Percentiles rank a stretch among this genome's conserved stretches.
These are phyloP conservation scores for Pueraria montana DNA, from an alignment of 306 rosid species.

Conservation along the genomic window DNA sequence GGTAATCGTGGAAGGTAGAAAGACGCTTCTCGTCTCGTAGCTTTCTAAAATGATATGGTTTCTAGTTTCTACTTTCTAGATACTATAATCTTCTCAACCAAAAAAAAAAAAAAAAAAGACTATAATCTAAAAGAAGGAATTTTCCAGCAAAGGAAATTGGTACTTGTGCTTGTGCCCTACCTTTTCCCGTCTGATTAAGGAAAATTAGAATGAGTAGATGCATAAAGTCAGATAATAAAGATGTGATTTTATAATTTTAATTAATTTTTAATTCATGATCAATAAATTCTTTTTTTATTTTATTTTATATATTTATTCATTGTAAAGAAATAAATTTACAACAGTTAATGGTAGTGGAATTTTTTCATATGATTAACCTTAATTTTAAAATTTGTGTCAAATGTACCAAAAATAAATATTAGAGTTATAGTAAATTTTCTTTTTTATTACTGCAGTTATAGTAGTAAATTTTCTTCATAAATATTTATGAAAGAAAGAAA, in stretches of 20 bases:
- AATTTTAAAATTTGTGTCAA: too few species aligned
- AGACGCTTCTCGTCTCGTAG: background rate
- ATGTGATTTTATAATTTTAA: background rate
- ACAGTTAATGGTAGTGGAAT: too few species aligned
- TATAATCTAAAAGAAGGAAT: background rate
- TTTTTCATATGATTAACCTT: too few species aligned
- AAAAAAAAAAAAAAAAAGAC: too few species aligned
- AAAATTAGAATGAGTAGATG: background rate
- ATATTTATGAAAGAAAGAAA: too few species aligned
- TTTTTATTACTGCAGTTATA: too few species aligned
- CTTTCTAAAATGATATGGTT: conserved; percentile 1
- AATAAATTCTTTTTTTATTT: too few species aligned
- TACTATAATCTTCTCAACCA: background rate
- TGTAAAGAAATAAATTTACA: too few species aligned
- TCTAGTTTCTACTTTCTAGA: background rate
- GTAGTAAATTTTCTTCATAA: too few species aligned
- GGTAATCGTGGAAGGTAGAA: background rate
- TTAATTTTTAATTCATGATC: background rate
- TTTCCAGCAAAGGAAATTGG: background rate
- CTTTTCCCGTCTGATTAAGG: background rate
- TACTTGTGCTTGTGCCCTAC: background rate
- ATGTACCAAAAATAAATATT: too few species aligned
- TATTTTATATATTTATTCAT: too few species aligned
- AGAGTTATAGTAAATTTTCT: too few species aligned
- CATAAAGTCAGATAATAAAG: background rate